Percentiles rank a stretch among this genome's conserved stretches.
These are phyloP conservation scores for Symbiodinium pilosum DNA, from an alignment of 73 alveolate species.

Conservation along the genomic window DNA sequence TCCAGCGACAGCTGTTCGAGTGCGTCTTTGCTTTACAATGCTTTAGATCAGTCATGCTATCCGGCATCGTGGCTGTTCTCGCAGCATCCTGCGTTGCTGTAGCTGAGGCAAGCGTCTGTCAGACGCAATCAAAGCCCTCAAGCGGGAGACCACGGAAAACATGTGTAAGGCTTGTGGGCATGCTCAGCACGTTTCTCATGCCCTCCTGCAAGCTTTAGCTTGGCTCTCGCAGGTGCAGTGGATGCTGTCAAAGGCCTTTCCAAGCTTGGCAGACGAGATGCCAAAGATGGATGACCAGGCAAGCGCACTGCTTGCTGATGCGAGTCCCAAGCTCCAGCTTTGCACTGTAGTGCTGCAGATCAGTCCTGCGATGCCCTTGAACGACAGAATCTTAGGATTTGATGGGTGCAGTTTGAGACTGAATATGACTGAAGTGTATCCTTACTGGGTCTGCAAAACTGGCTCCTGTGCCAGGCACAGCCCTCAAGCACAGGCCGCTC, in stretches of 20 bases:
- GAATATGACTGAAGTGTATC: no score
- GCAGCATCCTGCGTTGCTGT: no score
- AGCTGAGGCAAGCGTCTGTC: neutral
- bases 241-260: neutral
- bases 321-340: no score
- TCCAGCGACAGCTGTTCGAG: slow-evolving; percentile 84
- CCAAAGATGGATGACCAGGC: neutral
- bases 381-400: no score
- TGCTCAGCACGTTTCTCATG: no score
- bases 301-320: no score
- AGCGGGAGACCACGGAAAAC: neutral
- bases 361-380: no score
- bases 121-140: neutral
- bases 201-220: no score
- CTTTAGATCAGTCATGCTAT: no score
- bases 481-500: neutral
- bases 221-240: slow-evolving; percentile 19
- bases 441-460: neutral
- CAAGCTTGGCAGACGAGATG: neutral
- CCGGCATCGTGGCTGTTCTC: no score
- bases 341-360: neutral
- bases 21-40: slow-evolving; percentile 3
- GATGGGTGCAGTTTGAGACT: no score
- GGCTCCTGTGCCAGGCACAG: neutral
- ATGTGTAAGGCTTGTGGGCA: neutral